Evolutionary conservation across 192 early-diverging fungal species (phyloP), one percentile per base, ranked within the genome.

Genomic region (Coemansia sp.): DNA sequence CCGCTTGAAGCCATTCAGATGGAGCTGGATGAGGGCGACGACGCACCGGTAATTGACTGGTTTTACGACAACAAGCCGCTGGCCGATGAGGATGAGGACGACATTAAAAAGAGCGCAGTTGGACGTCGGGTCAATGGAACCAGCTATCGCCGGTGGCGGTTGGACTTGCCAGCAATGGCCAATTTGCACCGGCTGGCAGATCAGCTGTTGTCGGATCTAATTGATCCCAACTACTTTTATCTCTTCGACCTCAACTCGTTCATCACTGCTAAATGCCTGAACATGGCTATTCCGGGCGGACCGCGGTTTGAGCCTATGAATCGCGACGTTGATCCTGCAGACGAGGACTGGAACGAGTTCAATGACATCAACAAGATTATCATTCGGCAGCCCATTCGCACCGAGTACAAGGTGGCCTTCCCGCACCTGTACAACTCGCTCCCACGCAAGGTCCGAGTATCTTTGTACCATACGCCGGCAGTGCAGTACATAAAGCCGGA

Each of bases 351-450:
- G 97, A 99, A 97, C 76, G 97, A 99, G 71, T 99, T 99, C 78
- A 99, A 99, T 80, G 97, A 99, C 67, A 97, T 99, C 82, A 93
- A 94, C 88, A 99, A 99, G 79, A 94, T 99, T 59, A 99, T 99
- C 55, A 96, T 99, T 53, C 89, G 97, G 41, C 94, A 99, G 66
- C 94, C 94, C 18, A 90, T 99, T 54, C 88, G 97, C 45, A 96
- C 97, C 39, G 97, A 99, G 80, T 97, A 99, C 83, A 95, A 94
- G 68, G 90, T 99, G 36, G 97, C 97, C 3, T 99, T 96, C 76
- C 97, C 97, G 49, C 95, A 91, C 67, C 77, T 99, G 42, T 99
- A 97, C 82, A 99, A 99, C 81, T 96, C 92, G 16, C 80, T 94
- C 12, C 95, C 95, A 14, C 88, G 97, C 38, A 87, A 90, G 19